phyloP scores from a whole-genome alignment of 1,139 yeast genomes.

The Suhomyces bribrorum region DNA sequence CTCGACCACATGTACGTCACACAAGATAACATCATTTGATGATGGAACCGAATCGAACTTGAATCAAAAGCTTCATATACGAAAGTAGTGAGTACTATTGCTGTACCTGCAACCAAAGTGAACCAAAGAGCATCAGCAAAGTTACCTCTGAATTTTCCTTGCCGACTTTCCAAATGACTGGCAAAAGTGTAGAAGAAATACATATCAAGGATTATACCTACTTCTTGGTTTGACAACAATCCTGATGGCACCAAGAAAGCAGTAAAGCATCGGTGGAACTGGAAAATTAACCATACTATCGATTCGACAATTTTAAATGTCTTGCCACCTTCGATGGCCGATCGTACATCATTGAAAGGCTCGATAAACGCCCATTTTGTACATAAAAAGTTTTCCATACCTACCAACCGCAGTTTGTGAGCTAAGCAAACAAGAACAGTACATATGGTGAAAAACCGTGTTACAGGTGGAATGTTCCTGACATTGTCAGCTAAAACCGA shows the following conservation, averaged over 20 bases:
- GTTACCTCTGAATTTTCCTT: conserved; percentile 52
- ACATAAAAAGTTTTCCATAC: background rate
- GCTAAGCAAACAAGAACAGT: conserved; percentile 32
- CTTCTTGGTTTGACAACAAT: conserved; percentile 22
- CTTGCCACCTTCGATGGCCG: conserved; percentile 6
- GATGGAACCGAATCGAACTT: conserved; percentile 33
- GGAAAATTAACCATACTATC: conserved; percentile 19
- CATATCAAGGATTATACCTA: conserved; percentile 52
- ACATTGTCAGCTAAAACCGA: conserved; percentile 30
- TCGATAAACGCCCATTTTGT: background rate
- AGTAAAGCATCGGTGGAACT: conserved; percentile 49
- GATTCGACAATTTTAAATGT: conserved; percentile 8
- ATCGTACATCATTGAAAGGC: background rate
- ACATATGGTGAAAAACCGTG: conserved; percentile 45
- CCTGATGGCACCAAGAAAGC: conserved; percentile 50
- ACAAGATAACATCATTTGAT: conserved; percentile 49
- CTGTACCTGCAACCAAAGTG: conserved; percentile 49
- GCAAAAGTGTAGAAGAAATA: conserved; percentile 61
- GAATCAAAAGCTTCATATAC: no score
- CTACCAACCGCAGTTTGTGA: background rate
- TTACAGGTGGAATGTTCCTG: conserved; percentile 47
- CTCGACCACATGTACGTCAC: conserved; percentile 64
- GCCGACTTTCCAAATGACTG: conserved; percentile 49
- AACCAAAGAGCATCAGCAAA: conserved; percentile 62
- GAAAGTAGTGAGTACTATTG: conserved; percentile 36